These are phyloP conservation scores for Ophiostoma angusticollis DNA, from an alignment of 2,329 filamentous ascomycete species.

Conservation along the genomic window DNA sequence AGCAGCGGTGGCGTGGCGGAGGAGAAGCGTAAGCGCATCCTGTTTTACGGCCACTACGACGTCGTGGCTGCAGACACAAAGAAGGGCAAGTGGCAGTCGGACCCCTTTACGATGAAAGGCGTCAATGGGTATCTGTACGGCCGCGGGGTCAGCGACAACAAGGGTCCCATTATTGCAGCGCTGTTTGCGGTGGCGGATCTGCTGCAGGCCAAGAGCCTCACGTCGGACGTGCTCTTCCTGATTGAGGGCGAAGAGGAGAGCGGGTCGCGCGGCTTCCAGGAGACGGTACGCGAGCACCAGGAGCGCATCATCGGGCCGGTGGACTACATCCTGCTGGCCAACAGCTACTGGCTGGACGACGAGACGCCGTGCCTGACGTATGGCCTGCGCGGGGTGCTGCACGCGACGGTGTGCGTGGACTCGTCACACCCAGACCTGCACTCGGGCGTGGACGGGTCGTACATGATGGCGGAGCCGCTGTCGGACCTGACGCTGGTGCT, in stretches of 20 bases:
- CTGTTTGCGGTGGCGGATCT: constrained; percentile 88
- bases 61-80: constrained; percentile 83
- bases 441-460: constrained; percentile 91
- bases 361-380: constrained; percentile 93
- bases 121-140: constrained; percentile 90
- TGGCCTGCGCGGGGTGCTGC: constrained; percentile 81
- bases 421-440: constrained; percentile 81
- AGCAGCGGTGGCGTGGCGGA: constrained; percentile 26
- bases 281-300: constrained; percentile 69
- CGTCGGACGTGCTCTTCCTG: constrained; percentile 81
- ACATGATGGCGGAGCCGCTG: constrained; percentile 77
- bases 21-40: constrained; percentile 63
- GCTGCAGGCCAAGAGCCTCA: constrained; percentile 67
- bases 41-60: constrained; percentile 98
- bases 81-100: constrained; percentile 68
- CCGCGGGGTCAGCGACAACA: constrained; percentile 94
- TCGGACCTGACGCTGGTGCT: constrained; percentile 82
- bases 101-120: constrained; percentile 83
- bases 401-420: constrained; percentile 80
- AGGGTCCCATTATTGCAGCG: constrained; percentile 87
- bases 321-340: constrained; percentile 89
- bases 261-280: constrained; percentile 79
- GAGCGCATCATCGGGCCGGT: constrained; percentile 75
- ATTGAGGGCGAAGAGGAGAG: constrained; percentile 97
- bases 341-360: constrained; percentile 98